A percentile compares a stretch with the other conserved stretches of the same genome.
These are phyloP conservation scores for Acer saccharum DNA, from an alignment of 345 rosid species.

Conservation along the genomic window DNA sequence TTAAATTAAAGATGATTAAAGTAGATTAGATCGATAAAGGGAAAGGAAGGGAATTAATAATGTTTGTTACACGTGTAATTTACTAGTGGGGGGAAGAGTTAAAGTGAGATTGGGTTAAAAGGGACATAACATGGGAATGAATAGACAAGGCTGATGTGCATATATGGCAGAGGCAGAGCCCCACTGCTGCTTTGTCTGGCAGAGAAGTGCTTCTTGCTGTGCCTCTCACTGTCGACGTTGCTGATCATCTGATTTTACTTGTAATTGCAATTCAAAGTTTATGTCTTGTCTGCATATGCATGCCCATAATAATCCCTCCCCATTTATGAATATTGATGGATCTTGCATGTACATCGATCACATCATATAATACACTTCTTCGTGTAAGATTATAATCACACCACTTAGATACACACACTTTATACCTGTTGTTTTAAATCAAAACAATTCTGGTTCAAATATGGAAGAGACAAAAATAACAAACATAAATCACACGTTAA, in stretches of 20 bases:
- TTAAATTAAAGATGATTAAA: background rate
- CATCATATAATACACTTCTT: too few relatives aligned
- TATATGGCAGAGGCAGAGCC: slow-evolving; percentile 6
- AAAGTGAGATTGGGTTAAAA: slow-evolving; percentile 27
- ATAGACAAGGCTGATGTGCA: slow-evolving; percentile 30
- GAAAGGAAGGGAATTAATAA: background rate
- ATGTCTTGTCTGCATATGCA: background rate
- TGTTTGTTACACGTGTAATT: slow-evolving; percentile 10
- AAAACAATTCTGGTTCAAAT: too few relatives aligned
- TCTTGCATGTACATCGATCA: too few relatives aligned
- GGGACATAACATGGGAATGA: slow-evolving; percentile 36
- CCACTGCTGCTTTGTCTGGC: slow-evolving; percentile 18
- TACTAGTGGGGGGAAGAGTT: background rate
- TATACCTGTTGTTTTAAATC: too few relatives aligned
- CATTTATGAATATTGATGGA: too few relatives aligned
- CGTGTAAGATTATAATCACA: too few relatives aligned
- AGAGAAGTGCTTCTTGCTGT: too few relatives aligned
- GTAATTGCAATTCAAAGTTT: too few relatives aligned
- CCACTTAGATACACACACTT: too few relatives aligned
- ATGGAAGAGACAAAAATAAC: too few relatives aligned
- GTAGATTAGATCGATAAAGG: background rate
- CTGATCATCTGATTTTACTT: background rate
- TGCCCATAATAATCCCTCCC: background rate
- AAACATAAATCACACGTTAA: too few relatives aligned
- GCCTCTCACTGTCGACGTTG: slow-evolving; percentile 1